phyloP scores from a whole-genome alignment of 345 rosid genomes.

The Acer campestre region DNA sequence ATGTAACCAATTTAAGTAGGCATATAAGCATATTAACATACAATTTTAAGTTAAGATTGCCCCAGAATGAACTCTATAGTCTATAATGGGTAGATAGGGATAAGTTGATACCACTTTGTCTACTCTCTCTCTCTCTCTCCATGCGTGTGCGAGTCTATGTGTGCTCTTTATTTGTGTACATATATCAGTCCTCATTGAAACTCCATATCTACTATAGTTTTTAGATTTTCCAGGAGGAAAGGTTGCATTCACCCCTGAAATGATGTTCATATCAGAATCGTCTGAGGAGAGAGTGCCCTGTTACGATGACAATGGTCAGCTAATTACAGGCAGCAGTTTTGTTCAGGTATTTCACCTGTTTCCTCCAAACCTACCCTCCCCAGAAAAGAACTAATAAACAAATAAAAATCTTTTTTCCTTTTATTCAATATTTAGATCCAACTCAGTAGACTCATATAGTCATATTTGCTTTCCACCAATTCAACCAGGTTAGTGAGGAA shows the following conservation, averaged over 20 bases:
- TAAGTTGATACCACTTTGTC: background rate
- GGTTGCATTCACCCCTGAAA: conserved; percentile 54
- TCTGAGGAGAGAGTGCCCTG: conserved; percentile 54
- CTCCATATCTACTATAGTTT: conserved; percentile 33
- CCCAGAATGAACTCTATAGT: background rate
- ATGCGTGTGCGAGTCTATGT: background rate
- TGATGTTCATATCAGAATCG: conserved; percentile 65
- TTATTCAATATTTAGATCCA: background rate
- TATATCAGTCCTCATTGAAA: background rate
- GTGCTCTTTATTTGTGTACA: background rate
- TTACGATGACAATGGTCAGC: conserved; percentile 64
- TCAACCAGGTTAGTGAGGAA: conserved; percentile 53
- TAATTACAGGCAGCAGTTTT: conserved; percentile 29
- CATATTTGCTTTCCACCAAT: conserved; percentile 4
- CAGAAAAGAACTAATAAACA: background rate
- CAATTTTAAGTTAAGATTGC: background rate
- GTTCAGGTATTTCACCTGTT: conserved; percentile 38
- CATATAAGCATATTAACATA: background rate
- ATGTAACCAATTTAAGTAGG: background rate
- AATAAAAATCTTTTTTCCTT: background rate
- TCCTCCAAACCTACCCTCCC: background rate
- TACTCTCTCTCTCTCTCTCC: background rate
- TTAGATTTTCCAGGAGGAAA: conserved; percentile 83
- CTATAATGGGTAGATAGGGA: background rate
- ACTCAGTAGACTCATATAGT: background rate